These are phyloP conservation scores for Syzygium syzygioides DNA, from an alignment of 441 rosid species.

Conservation along the genomic window DNA sequence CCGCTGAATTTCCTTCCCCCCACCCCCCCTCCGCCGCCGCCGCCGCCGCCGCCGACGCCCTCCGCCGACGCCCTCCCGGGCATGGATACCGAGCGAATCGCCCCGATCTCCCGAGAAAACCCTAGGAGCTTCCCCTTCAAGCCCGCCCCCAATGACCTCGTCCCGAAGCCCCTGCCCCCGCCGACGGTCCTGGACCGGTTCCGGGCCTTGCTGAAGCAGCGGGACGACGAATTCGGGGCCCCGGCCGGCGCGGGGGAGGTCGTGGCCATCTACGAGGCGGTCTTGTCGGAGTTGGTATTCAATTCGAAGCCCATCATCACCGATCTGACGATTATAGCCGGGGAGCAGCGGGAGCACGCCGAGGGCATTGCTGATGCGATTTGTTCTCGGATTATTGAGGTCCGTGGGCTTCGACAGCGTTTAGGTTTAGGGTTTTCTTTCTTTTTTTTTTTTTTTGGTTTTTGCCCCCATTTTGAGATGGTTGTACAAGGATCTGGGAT, in stretches of 20 bases:
- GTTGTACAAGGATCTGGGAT: neutral
- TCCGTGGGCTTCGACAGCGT: slow-evolving; percentile 17
- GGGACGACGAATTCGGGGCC: slow-evolving; percentile 32
- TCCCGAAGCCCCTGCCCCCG: slow-evolving; percentile 11
- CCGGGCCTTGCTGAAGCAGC: slow-evolving; percentile 43
- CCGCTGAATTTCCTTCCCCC: neutral
- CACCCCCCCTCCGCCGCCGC: neutral
- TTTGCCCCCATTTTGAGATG: neutral
- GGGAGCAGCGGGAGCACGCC: slow-evolving; percentile 72
- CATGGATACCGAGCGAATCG: slow-evolving; percentile 26
- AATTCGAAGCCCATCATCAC: slow-evolving; percentile 97
- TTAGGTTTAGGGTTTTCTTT: neutral
- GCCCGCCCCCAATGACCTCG: neutral
- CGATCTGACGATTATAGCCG: slow-evolving; percentile 95
- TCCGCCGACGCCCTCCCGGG: neutral
- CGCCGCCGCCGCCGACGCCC: neutral
- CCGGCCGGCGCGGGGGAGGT: slow-evolving; percentile 44
- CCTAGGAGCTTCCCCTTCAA: slow-evolving; percentile 19
- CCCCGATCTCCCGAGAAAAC: slow-evolving; percentile 24
- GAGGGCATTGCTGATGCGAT: slow-evolving; percentile 88
- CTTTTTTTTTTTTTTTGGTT: neutral
- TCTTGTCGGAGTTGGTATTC: slow-evolving; percentile 65
- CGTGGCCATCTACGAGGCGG: slow-evolving; percentile 61
- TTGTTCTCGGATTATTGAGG: slow-evolving; percentile 87
- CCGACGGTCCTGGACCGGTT: slow-evolving; percentile 39